Conservation (phyloP, 495 filamentous ascomycete genomes). For the Thermothielavioides terrestris region DNA sequence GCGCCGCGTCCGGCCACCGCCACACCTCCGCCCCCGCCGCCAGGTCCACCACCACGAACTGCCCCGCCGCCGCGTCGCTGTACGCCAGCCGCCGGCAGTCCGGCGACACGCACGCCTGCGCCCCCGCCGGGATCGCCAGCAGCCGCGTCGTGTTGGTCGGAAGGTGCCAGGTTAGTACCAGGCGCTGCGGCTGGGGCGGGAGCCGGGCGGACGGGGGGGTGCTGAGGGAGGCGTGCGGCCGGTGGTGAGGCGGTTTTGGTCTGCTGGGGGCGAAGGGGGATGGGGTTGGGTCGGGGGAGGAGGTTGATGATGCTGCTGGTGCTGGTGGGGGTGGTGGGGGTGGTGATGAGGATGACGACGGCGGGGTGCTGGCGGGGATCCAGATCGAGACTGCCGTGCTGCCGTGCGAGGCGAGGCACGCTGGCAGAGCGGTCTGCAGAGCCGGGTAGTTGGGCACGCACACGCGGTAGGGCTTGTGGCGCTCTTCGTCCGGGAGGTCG, state of each 20-base stretch:
- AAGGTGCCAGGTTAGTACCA: slow-evolving; percentile 23
- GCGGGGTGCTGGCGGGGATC: slow-evolving; percentile 18
- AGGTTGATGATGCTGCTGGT: slow-evolving; percentile 1
- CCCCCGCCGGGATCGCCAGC: slow-evolving; percentile 21
- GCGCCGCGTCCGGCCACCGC: slow-evolving; percentile 19
- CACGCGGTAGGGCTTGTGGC: slow-evolving; percentile 21
- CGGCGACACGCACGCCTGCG: slow-evolving; percentile 21
- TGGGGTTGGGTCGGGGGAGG: slow-evolving; percentile 14
- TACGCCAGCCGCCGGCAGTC: slow-evolving; percentile 24
- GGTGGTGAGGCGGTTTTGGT: not conserved
- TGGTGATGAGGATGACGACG: not conserved
- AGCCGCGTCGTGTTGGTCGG: slow-evolving; percentile 16
- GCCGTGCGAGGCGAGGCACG: slow-evolving; percentile 19
- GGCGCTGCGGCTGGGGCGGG: no score
- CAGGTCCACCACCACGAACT: slow-evolving; percentile 20
- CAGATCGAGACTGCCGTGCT: slow-evolving; percentile 19
- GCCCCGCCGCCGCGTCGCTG: slow-evolving; percentile 9
- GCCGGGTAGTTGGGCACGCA: slow-evolving; percentile 18
- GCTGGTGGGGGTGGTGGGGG: not conserved
- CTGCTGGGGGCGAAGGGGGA: slow-evolving; percentile 6
- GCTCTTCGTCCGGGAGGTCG: slow-evolving; percentile 3
- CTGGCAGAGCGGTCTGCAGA: slow-evolving; percentile 18
- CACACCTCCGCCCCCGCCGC: slow-evolving; percentile 16
- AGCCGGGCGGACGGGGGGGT: not conserved
- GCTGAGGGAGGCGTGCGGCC: not conserved